Conservation (phyloP, 2,329 filamentous ascomycete species). For the Cladophialophora chaetospira region DNA sequence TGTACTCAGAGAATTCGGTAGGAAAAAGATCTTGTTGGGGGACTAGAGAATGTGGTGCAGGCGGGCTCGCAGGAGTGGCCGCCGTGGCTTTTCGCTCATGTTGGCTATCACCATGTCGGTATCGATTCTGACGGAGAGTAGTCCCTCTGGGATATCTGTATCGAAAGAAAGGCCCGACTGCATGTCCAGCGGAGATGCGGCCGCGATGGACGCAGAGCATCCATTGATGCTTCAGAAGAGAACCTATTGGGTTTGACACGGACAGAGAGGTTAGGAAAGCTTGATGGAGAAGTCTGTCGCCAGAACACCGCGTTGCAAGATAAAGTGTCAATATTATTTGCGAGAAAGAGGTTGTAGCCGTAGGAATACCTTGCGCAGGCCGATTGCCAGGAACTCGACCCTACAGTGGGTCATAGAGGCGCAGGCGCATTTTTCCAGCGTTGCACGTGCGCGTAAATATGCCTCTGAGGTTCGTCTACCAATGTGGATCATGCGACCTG, state of each 20-base stretch:
- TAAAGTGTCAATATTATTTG: too few species aligned
- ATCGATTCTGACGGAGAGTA: background rate
- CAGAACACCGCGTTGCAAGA: too few species aligned
- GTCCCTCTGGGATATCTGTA: background rate
- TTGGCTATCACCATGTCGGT: background rate
- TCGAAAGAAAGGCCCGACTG: background rate
- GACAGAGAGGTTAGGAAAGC: too few species aligned
- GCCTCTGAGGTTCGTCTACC: too few species aligned
- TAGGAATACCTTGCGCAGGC: too few species aligned
- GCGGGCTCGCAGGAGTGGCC: background rate
- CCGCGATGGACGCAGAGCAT: constrained; percentile 22
- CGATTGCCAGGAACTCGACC: too few species aligned
- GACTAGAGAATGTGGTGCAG: constrained; percentile 1
- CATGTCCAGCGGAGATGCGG: constrained; percentile 1
- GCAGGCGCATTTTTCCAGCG: too few species aligned
- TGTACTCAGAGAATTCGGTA: constrained; percentile 10
- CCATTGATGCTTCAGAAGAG: constrained; percentile 25
- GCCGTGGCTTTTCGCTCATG: background rate
- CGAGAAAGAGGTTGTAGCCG: too few species aligned
- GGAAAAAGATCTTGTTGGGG: constrained; percentile 2
- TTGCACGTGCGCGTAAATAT: too few species aligned
- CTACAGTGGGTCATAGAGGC: too few species aligned
- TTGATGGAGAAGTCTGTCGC: background rate
- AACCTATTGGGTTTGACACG: constrained; percentile 8
- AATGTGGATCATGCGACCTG: too few species aligned